phyloP scores from a whole-genome alignment of 1,284 basidiomycete genomes.

The Boletus albobrunnescens region DNA sequence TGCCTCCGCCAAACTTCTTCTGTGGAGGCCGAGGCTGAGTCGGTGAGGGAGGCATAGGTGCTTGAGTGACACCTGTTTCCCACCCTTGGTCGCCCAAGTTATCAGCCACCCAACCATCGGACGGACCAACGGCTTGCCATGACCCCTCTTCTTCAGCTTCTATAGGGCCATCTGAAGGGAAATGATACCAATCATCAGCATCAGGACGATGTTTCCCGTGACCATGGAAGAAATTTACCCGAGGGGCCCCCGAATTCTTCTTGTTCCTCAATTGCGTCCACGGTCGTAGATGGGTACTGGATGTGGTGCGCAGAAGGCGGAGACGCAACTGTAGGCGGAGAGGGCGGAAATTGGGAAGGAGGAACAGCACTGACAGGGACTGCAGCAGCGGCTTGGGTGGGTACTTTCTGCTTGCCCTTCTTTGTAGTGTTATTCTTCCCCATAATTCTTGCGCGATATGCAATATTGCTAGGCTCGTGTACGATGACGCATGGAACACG shows the following conservation, averaged over 20 bases:
- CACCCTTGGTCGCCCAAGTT: constrained; percentile 21
- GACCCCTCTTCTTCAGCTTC: constrained; percentile 22
- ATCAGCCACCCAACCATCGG: constrained; percentile 24
- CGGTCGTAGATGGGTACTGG: constrained; percentile 13
- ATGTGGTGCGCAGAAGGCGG: constrained; percentile 32
- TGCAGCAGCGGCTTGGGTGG: constrained; percentile 3
- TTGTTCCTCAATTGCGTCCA: constrained; percentile 29
- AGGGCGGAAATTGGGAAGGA: constrained; percentile 14
- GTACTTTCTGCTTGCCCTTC: constrained; percentile 37
- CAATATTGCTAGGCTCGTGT: constrained; percentile 21
- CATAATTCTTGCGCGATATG: constrained; percentile 23
- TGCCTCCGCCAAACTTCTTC: constrained; percentile 15
- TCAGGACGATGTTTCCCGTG: background rate
- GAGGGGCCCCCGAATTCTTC: constrained; percentile 23
- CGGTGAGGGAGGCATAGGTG: constrained; percentile 18
- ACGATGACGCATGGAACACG: constrained; percentile 29
- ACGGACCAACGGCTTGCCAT: constrained; percentile 28
- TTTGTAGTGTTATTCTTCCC: constrained; percentile 30
- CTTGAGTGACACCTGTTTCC: constrained; percentile 16
- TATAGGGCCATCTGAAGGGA: constrained; percentile 14
- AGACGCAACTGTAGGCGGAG: constrained; percentile 15
- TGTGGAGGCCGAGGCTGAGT: constrained; percentile 17
- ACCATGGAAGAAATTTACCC: constrained; percentile 16
- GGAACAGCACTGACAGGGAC: constrained; percentile 8
- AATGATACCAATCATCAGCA: constrained; percentile 15